Evolutionary conservation across 768 basidiomycete species (phyloP), one percentile per base, ranked within the genome.

Genomic region (Phlegmacium glaucopus): DNA sequence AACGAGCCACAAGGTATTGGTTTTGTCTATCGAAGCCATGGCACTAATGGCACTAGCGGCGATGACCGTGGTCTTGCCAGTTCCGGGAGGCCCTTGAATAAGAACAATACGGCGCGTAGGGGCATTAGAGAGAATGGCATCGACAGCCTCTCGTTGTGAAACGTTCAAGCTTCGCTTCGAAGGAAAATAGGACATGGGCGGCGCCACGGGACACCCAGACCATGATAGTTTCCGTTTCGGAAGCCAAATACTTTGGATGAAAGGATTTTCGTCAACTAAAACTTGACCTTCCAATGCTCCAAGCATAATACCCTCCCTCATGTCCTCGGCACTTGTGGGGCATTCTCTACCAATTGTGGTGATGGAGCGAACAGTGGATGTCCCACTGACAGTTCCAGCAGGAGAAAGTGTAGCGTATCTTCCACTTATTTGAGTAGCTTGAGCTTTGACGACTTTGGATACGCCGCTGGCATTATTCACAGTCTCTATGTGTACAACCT

Each of bases 41-140:
- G 71, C 61, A 45, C 68, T 72, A 0, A 65, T 58, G 4, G 77
- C 70, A 52, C 68, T 68, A 1, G 77, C 74, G 0, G 79, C 77
- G 51, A 84, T 84, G 13, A 80, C 79, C 15, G 78, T 78, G 3
- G 82, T 82, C 58, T 83, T 84, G 9, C 82, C 83, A 32, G 82
- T 81, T 5, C 81, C 82, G 39, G 82, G 80, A 35, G 82, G 82
- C 1, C 80, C 81, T 30, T 74, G 73, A 13, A 75, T 67, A 9
- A 76, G 42, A 25, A 61, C 57, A 10, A 72, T 46, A 9, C 62
- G 62, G 27, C 64, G 39, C 2, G 40, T 17, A 17, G 69, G 30
- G 47, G 64, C 29, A 48, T 52, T 51, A 1, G 72, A 71, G 0
- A 75, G 54, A 37, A 72, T 70, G 12, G 59, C 52, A 1, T 58